Conservation (phyloP, 2,329 filamentous ascomycete genomes). For the Hypoxylon sp. region DNA sequence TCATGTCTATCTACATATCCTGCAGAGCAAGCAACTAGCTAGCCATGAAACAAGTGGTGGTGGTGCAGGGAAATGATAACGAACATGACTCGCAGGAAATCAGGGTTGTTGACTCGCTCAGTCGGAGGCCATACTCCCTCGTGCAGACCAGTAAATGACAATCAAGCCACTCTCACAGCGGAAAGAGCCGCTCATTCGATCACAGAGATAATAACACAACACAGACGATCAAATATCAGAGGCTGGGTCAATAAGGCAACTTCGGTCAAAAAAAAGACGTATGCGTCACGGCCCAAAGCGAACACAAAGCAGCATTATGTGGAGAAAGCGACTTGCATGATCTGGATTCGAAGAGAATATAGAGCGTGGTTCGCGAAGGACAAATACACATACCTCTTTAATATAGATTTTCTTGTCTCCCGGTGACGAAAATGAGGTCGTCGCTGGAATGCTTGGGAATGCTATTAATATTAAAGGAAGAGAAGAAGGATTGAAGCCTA, state of each 20-base stretch:
- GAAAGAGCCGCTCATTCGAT: constrained; percentile 29
- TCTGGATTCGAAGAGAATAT: constrained; percentile 17
- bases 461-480: constrained; percentile 35
- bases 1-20: constrained; percentile 35
- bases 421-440: constrained; percentile 30
- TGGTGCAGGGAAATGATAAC: constrained; percentile 31
- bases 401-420: constrained; percentile 7
- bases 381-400: constrained; percentile 34
- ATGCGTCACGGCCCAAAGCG: constrained; percentile 42
- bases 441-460: constrained; percentile 38
- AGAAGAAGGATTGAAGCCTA: constrained; percentile 22
- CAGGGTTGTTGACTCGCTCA: constrained; percentile 31
- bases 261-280: constrained; percentile 33
- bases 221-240: constrained; percentile 39
- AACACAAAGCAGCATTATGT: constrained; percentile 32
- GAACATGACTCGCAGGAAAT: constrained; percentile 47
- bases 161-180: constrained; percentile 23
- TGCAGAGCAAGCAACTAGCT: constrained; percentile 40
- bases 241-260: constrained; percentile 34
- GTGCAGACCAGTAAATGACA: constrained; percentile 22
- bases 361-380: not conserved
- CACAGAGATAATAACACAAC: constrained; percentile 40
- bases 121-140: constrained; percentile 25
- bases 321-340: constrained; percentile 17
- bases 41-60: constrained; percentile 36